Conservation (phyloP, 805 yeast species). For the Maudiozyma saulgeensis region DNA sequence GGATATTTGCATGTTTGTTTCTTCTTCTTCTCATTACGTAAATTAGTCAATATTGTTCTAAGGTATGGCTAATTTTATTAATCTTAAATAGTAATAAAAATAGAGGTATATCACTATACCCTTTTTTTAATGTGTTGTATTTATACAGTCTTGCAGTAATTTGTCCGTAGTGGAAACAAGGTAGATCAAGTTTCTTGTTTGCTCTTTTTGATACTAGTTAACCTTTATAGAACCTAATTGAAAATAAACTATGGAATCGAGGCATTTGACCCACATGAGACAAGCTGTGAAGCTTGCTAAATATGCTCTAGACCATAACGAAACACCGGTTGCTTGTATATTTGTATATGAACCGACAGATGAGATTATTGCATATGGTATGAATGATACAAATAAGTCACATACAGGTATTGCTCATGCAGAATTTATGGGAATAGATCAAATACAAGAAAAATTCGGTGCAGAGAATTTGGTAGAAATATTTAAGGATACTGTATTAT, state of each 20-base stretch:
- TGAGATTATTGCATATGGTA: slow-evolving; percentile 60
- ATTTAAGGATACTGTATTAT: slow-evolving; percentile 53
- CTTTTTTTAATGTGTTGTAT: too few relatives aligned
- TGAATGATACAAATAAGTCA: slow-evolving; percentile 78
- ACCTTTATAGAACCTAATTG: background rate
- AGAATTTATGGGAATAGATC: slow-evolving; percentile 72
- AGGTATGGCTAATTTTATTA: too few relatives aligned
- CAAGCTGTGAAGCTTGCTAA: slow-evolving; percentile 49
- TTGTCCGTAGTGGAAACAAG: too few relatives aligned
- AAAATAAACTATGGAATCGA: background rate
- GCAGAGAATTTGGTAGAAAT: slow-evolving; percentile 23
- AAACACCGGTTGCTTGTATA: slow-evolving; percentile 81
- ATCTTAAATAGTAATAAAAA: too few relatives aligned
- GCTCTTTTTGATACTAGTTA: background rate
- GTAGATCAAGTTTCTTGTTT: too few relatives aligned
- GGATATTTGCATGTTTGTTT: too few relatives aligned
- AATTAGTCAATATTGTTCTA: too few relatives aligned
- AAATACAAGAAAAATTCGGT: slow-evolving; percentile 31
- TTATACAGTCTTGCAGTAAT: too few relatives aligned
- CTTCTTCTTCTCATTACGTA: too few relatives aligned
- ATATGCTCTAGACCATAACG: slow-evolving; percentile 53
- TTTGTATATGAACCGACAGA: slow-evolving; percentile 40
- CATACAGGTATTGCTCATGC: slow-evolving; percentile 88
- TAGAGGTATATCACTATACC: too few relatives aligned
- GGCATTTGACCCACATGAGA: slow-evolving; percentile 35